Evolutionary conservation across 805 yeast genomes (phyloP).

Genomic region (Hanseniaspora opuntiae): DNA sequence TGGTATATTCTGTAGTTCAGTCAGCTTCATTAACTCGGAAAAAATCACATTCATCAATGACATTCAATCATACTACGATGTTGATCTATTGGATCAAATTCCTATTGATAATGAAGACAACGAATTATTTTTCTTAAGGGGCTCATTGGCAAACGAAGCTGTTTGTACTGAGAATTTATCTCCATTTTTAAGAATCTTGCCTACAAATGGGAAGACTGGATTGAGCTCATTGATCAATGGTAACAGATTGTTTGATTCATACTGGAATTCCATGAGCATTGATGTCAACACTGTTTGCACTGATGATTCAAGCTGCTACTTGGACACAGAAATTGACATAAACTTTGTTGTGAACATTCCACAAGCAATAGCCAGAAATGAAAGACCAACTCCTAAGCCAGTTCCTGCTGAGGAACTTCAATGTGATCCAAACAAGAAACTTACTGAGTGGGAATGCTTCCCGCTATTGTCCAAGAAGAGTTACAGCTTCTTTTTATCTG

Average conservation of each 20-base stretch:
- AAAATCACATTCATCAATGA: conserved; percentile 57
- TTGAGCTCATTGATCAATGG: conserved; percentile 76
- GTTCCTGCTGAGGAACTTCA: conserved; percentile 51
- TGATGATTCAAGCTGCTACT: conserved; percentile 29
- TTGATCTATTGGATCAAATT: conserved; percentile 14
- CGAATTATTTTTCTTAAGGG: conserved; percentile 48
- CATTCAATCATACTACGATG: conserved; percentile 23
- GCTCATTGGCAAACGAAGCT: conserved; percentile 88
- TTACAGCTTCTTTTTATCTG: conserved; percentile 40
- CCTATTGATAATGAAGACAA: conserved; percentile 22
- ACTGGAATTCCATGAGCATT: conserved; percentile 88
- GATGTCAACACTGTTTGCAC: conserved; percentile 54
- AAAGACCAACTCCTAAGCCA: conserved; percentile 71
- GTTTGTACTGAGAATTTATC: conserved; percentile 94
- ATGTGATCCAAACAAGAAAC: conserved; percentile 55
- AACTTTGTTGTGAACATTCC: conserved; percentile 62
- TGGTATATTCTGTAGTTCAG: conserved; percentile 88
- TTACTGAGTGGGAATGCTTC: conserved; percentile 59
- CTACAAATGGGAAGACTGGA: conserved; percentile 86
- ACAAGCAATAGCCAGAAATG: conserved; percentile 46
- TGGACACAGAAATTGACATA: conserved; percentile 49
- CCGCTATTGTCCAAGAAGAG: conserved; percentile 46
- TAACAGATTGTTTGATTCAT: conserved; percentile 75
- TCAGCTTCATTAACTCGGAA: conserved; percentile 71
- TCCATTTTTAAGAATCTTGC: conserved; percentile 77